phyloP scores from a whole-genome alignment of 2,329 filamentous ascomycete genomes.

The Aspergillus sp. region DNA sequence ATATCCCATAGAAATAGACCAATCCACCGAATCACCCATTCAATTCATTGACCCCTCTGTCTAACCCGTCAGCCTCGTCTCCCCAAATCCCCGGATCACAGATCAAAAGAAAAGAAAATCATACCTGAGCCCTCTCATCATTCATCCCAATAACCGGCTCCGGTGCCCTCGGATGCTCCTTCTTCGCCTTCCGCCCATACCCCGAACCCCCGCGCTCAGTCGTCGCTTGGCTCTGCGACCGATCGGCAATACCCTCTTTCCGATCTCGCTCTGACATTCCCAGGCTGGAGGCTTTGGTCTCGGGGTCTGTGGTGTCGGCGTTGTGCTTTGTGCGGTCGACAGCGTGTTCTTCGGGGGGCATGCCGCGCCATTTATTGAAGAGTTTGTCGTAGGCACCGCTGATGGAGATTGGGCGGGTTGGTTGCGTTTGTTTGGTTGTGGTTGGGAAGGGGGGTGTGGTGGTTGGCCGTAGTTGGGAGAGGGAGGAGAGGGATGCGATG shows the following conservation, averaged over 20 bases:
- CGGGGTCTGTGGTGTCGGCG: constrained; percentile 28
- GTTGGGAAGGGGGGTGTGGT: constrained; percentile 10
- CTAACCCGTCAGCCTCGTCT: neutral
- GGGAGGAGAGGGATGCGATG: constrained; percentile 8
- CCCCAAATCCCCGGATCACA: neutral
- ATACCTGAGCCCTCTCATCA: constrained; percentile 44
- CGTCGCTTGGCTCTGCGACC: constrained; percentile 34
- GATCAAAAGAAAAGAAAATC: constrained; percentile 7
- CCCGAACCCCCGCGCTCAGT: constrained; percentile 34
- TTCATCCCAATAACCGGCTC: constrained; percentile 49
- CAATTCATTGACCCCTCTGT: neutral
- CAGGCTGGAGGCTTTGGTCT: constrained; percentile 19
- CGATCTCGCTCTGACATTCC: constrained; percentile 28
- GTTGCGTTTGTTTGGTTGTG: neutral
- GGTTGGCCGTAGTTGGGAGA: constrained; percentile 10
- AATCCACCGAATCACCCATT: neutral
- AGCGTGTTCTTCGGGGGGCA: constrained; percentile 25
- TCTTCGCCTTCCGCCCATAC: constrained; percentile 36
- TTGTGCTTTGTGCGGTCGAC: constrained; percentile 20
- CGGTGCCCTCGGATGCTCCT: constrained; percentile 46
- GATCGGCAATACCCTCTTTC: constrained; percentile 24
- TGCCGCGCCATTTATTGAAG: constrained; percentile 29
- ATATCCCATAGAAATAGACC: neutral
- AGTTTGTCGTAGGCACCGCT: constrained; percentile 10
- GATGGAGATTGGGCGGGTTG: too few species aligned